Evolutionary conservation across 805 yeast species (phyloP).

Genomic region (Cyberlindnera subsufficiens): DNA sequence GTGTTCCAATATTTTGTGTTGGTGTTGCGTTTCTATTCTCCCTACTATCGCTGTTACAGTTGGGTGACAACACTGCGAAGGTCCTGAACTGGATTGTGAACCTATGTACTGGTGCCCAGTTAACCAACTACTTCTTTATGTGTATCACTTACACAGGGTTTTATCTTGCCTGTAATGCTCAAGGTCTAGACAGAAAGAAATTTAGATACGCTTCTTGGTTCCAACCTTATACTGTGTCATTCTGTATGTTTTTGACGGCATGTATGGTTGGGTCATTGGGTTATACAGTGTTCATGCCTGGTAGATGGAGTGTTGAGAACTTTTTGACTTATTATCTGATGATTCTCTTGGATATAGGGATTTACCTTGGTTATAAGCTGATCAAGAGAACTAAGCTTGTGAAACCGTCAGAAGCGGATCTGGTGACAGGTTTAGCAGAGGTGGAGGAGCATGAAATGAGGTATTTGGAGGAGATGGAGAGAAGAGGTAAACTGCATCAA

Average conservation of each 20-base stretch:
- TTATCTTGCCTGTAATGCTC: constrained; percentile 51
- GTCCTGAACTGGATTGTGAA: constrained; percentile 70
- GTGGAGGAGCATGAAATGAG: constrained; percentile 50
- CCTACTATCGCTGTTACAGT: constrained; percentile 58
- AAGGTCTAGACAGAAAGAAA: constrained; percentile 33
- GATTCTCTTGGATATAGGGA: constrained; percentile 49
- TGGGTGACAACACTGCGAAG: constrained; percentile 48
- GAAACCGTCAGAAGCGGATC: constrained; percentile 44
- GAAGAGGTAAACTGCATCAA: constrained; percentile 1
- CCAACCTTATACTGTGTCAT: constrained; percentile 52
- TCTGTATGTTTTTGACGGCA: constrained; percentile 37
- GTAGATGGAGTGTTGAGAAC: constrained; percentile 55
- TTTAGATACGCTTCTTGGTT: constrained; percentile 47
- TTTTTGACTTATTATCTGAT: constrained; percentile 70
- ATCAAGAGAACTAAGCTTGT: constrained; percentile 38
- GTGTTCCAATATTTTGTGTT: constrained; percentile 73
- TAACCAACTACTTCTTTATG: constrained; percentile 52
- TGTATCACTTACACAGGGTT: constrained; percentile 57
- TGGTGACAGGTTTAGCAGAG: constrained; percentile 46
- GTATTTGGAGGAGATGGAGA: constrained; percentile 11
- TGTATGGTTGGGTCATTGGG: constrained; percentile 59
- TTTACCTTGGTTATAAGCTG: constrained; percentile 45
- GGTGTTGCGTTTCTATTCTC: constrained; percentile 48
- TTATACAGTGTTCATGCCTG: constrained; percentile 63
- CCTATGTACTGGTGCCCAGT: constrained; percentile 61